Percentiles rank a stretch among this genome's conserved stretches.
Conservation (phyloP, 169 alveolate genomes). For the Plasmodium berghei region DNA sequence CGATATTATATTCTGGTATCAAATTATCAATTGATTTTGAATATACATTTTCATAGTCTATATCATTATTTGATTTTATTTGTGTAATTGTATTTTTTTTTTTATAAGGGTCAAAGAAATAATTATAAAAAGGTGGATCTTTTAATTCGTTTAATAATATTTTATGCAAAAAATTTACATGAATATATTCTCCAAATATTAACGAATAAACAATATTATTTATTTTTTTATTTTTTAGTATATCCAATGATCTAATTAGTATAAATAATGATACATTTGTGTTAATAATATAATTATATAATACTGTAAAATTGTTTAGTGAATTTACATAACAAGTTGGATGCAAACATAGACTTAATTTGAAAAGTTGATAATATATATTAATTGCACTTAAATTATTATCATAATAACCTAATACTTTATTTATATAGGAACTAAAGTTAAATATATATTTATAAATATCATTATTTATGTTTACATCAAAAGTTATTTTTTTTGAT, state of each 20-base stretch:
- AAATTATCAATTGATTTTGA: constrained; percentile 36
- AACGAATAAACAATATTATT: constrained; percentile 43
- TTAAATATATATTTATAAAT: constrained; percentile 50
- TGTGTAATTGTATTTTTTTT: constrained; percentile 13
- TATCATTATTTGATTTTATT: constrained; percentile 8
- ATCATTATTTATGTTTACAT: constrained; percentile 44
- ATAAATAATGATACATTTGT: constrained; percentile 46
- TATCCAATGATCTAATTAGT: constrained; percentile 37
- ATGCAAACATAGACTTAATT: constrained; percentile 26
- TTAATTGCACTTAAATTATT: constrained; percentile 9
- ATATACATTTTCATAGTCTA: constrained; percentile 61
- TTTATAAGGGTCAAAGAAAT: constrained; percentile 52
- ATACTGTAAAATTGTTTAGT: constrained; percentile 48
- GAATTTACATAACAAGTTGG: constrained; percentile 66
- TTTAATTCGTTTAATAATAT: constrained; percentile 54
- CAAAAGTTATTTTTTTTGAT: constrained; percentile 65
- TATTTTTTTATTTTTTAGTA: constrained; percentile 46
- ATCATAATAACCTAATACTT: constrained; percentile 11
- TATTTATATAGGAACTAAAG: constrained; percentile 30
- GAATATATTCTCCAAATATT: constrained; percentile 55
- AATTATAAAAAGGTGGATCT: constrained; percentile 64
- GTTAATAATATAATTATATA: constrained; percentile 49
- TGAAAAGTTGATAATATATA: constrained; percentile 36
- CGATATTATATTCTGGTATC: constrained; percentile 50
- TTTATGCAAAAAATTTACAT: constrained; percentile 23